Conservation (phyloP, 306 rosid species). For the Glycine soja region DNA sequence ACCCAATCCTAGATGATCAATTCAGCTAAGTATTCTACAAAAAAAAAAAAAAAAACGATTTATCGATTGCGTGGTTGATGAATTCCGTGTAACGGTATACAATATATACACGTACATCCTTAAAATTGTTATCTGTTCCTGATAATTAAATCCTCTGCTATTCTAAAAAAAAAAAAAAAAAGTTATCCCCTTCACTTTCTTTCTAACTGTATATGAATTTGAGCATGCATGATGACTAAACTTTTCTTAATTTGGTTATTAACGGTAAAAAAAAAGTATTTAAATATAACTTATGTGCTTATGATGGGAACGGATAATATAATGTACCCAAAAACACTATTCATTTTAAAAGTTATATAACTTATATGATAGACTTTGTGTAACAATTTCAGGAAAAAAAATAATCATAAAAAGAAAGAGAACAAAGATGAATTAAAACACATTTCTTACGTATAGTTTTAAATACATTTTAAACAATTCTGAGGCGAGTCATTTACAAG, state of each 20-base stretch:
- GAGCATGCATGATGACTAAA: neutral
- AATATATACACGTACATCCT: neutral
- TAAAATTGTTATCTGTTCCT: neutral
- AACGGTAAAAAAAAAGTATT: neutral
- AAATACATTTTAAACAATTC: too few species aligned
- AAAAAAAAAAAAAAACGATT: neutral
- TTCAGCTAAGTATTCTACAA: neutral
- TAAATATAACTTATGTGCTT: neutral
- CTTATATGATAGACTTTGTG: too few species aligned
- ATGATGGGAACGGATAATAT: neutral
- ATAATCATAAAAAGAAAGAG: too few species aligned
- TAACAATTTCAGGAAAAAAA: too few species aligned
- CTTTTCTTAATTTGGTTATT: neutral
- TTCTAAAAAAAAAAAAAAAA: too few species aligned
- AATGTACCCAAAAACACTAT: neutral
- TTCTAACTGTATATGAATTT: neutral
- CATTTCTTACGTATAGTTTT: too few species aligned
- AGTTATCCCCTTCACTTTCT: neutral
- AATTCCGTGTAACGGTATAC: neutral
- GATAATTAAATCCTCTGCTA: neutral
- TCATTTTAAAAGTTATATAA: neutral
- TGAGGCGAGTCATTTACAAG: too few species aligned
- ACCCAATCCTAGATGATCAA: neutral
- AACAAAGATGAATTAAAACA: too few species aligned
- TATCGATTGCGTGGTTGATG: neutral